Percentiles rank a stretch among this genome's conserved stretches.
Conservation (phyloP, 768 basidiomycete species). For the Cantharellus cinnabarinus region DNA sequence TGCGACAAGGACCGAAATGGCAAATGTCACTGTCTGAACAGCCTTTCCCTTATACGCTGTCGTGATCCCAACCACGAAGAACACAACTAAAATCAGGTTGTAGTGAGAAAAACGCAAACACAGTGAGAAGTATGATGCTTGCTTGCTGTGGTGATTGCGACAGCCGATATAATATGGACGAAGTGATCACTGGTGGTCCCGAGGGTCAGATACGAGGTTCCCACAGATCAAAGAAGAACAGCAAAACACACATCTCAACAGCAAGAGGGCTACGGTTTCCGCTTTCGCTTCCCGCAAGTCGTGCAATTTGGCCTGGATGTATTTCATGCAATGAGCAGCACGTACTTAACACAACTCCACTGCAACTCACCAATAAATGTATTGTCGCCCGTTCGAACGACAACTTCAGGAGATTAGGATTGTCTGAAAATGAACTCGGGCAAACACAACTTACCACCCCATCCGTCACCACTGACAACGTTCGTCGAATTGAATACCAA, state of each 20-base stretch:
- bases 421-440: not conserved
- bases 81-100: constrained; percentile 29
- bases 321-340: too few species aligned
- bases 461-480: constrained; percentile 40
- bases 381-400: constrained; percentile 44
- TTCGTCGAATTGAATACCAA: constrained; percentile 54
- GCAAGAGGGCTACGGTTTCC: constrained; percentile 51
- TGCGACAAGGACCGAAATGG: constrained; percentile 38
- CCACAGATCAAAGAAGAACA: too few species aligned
- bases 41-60: constrained; percentile 45
- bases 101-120: not conserved
- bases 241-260: constrained; percentile 25
- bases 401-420: constrained; percentile 21
- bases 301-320: constrained; percentile 31
- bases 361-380: constrained; percentile 24
- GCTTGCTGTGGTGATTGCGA: constrained; percentile 27
- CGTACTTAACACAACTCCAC: too few species aligned
- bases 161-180: constrained; percentile 38
- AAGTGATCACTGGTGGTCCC: constrained; percentile 21
- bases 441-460: constrained; percentile 7
- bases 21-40: constrained; percentile 39
- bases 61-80: constrained; percentile 44
- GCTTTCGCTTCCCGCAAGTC: constrained; percentile 39
- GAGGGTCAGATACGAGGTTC: too few species aligned
- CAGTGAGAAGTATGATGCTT: not conserved